phyloP scores from a whole-genome alignment of 495 filamentous ascomycete species.

The Pyronema domesticum region DNA sequence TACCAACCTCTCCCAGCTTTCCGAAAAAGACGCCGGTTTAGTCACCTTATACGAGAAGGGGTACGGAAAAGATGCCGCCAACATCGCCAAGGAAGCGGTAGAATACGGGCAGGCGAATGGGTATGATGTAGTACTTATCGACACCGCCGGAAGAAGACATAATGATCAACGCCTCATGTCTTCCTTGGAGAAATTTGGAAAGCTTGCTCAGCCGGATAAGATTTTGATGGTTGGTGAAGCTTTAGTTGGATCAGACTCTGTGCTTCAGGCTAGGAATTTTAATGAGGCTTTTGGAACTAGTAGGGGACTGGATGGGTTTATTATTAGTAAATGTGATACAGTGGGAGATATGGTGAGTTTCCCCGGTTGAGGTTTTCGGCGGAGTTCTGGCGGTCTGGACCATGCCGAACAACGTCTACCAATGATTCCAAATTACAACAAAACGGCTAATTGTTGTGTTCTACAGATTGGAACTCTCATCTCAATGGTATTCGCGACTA shows the following conservation, averaged over 20 bases:
- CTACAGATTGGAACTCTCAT: constrained; percentile 61
- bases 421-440: background rate
- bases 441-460: background rate
- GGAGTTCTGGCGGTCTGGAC: too few species aligned
- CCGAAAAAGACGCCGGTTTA: constrained; percentile 57
- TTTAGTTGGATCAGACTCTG: constrained; percentile 81
- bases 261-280: constrained; percentile 89
- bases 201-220: constrained; percentile 88
- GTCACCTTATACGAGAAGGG: constrained; percentile 91
- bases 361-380: too few species aligned
- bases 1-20: constrained; percentile 72
- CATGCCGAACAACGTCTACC: background rate
- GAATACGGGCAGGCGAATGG: constrained; percentile 51
- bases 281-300: constrained; percentile 75
- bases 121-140: constrained; percentile 89
- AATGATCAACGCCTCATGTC: constrained; percentile 93
- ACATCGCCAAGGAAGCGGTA: constrained; percentile 87
- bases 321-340: constrained; percentile 96
- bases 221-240: constrained; percentile 99
- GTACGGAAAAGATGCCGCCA: constrained; percentile 92
- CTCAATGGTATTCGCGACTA: constrained; percentile 93
- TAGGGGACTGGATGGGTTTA: constrained; percentile 76
- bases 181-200: constrained; percentile 87
- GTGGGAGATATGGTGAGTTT: constrained; percentile 81
- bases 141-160: constrained; percentile 85